Evolutionary conservation across 345 rosid genomes (phyloP), one percentile per base, ranked within the genome.

Genomic region (Durio zibethinus): DNA sequence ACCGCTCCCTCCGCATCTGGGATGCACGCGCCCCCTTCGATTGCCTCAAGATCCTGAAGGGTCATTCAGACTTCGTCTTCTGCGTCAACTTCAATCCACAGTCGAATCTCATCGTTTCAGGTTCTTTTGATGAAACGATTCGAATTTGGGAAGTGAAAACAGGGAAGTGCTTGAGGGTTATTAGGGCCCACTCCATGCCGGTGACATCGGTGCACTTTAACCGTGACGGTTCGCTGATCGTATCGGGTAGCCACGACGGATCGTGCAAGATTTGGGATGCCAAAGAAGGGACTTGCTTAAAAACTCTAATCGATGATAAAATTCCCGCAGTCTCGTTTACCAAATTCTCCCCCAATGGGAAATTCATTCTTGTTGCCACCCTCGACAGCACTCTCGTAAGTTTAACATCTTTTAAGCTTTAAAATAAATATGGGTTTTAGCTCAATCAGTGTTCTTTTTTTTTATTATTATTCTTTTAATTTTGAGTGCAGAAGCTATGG

Each of bases 101-200:
- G 57, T 93, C 98, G 54, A 90, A 90, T 68, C 85, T 91, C 15
- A 91, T 93, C 57, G 97, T 87, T 0, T 93, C 99, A 2, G 98
- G 99, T 0, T 91, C 97, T 1, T 92, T 92, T 67, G 98, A 96
- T 25, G 98, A 96, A 75, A 89, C 97, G 36, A 86, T 96, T 36
- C 90, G 98, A 33, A 80, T 96, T 2, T 96, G 98, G 99, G 99
- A 93, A 83, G 97, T 90, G 76, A 93, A 91, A 83, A 96, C 99
- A 0, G 94, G 99, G 0, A 89, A 84, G 69, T 92, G 93, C 82
- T 69, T 87, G 23, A 80, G 88, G 16, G 83, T 84, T 64, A 91
- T 96, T 20, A 82, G 67, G 61, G 99, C 94, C 56, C 99, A 96
- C 59, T 79, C 94, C 0, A 85, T 90, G 94, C 99, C 99, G 16